Evolutionary conservation across 2,329 filamentous ascomycete genomes (phyloP).

Genomic region (Rhynchosporium secalis): DNA sequence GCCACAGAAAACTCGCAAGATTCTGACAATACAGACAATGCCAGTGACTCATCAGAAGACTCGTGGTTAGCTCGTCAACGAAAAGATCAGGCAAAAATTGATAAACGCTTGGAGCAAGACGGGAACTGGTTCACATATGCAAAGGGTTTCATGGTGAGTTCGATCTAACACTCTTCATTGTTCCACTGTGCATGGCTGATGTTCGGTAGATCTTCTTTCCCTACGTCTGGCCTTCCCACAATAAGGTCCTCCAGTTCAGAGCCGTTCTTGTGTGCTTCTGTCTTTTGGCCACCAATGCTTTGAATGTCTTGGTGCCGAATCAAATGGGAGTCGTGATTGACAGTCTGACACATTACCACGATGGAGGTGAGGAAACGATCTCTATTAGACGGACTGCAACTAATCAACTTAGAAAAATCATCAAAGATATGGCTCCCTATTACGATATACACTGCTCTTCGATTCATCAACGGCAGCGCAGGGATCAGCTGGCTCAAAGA

Average conservation of each 20-base stretch:
- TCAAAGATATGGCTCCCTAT: constrained; percentile 54
- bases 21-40: constrained; percentile 26
- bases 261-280: constrained; percentile 66
- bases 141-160: constrained; percentile 63
- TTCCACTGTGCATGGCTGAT: constrained; percentile 4
- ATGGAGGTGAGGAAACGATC: constrained; percentile 26
- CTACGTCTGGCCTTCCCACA: constrained; percentile 73
- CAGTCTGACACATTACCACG: constrained; percentile 53
- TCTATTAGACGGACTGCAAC: background rate
- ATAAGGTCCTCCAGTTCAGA: constrained; percentile 65
- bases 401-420: constrained; percentile 20
- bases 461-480: constrained; percentile 51
- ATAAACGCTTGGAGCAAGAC: constrained; percentile 69
- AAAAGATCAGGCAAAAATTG: constrained; percentile 57
- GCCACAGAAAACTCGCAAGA: constrained; percentile 27
- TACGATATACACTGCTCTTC: constrained; percentile 49
- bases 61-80: constrained; percentile 55
- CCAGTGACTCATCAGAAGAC: constrained; percentile 49
- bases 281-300: constrained; percentile 66
- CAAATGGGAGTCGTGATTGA: constrained; percentile 80
- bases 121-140: constrained; percentile 78
- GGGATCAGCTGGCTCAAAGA: constrained; percentile 52
- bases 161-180: constrained; percentile 22
- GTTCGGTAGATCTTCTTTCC: constrained; percentile 65
- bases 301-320: constrained; percentile 77